Conservation (phyloP, 345 rosid species). For the Boechera stricta region DNA sequence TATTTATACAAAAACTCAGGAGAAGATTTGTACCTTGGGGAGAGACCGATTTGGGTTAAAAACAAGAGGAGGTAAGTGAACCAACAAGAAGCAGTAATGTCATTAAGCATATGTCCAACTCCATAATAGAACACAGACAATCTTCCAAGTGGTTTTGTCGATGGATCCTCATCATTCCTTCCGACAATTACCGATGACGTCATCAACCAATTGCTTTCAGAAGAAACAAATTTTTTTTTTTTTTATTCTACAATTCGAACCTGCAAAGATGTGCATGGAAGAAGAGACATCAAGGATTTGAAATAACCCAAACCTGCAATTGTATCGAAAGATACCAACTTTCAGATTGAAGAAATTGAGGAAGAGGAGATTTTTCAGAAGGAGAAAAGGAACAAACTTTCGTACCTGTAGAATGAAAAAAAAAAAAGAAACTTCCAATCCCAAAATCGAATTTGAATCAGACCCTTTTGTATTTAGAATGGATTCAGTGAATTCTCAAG, state of each 20-base stretch:
- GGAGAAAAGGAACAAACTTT: conserved; percentile 31
- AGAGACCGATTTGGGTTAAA: conserved; percentile 85
- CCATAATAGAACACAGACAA: conserved; percentile 80
- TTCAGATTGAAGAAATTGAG: background rate
- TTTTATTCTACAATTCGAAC: background rate
- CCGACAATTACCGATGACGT: conserved; percentile 44
- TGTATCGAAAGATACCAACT: conserved; percentile 8
- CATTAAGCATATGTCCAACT: conserved; percentile 94
- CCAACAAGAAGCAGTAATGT: conserved; percentile 97
- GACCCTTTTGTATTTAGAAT: background rate
- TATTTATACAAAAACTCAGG: background rate
- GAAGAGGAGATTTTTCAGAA: background rate
- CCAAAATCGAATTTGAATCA: conserved; percentile 13
- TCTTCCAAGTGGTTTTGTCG: conserved; percentile 68
- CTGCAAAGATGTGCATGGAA: conserved; percentile 27
- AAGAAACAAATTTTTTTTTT: background rate
- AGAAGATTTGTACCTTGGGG: conserved; percentile 61
- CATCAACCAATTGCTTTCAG: conserved; percentile 27
- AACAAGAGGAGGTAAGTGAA: conserved; percentile 90
- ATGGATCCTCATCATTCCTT: conserved; percentile 53
- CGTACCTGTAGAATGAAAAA: background rate
- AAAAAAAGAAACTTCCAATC: conserved; percentile 17
- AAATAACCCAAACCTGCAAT: background rate
- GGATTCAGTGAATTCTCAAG: background rate
- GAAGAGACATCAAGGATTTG: background rate